Conservation (phyloP, 306 rosid genomes). For the Aeschynomene evenia region DNA sequence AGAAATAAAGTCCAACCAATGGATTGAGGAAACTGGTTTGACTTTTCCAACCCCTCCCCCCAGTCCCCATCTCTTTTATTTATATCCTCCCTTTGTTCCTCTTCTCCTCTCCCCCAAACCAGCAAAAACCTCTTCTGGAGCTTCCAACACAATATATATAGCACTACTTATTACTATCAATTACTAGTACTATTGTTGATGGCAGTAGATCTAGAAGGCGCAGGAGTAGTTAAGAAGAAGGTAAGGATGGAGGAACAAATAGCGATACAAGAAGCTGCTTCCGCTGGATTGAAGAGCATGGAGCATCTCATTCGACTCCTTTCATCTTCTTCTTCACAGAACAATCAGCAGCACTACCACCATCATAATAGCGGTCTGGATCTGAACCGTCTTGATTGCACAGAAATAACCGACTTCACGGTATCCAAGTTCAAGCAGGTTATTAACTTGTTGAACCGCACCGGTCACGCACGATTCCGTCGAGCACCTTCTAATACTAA, state of each 20-base stretch:
- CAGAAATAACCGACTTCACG: slow-evolving; percentile 70
- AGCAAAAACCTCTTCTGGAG: background rate
- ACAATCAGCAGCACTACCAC: slow-evolving; percentile 12
- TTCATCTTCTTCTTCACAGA: slow-evolving; percentile 45
- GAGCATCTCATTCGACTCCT: slow-evolving; percentile 56
- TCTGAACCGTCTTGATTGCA: slow-evolving; percentile 43
- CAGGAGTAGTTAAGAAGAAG: background rate
- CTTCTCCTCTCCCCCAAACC: background rate
- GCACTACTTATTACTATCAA: too few relatives aligned
- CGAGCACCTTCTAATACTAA: too few relatives aligned
- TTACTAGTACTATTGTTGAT: background rate
- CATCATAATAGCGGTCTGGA: background rate
- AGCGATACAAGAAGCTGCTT: slow-evolving; percentile 69
- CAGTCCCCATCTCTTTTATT: slow-evolving; percentile 38
- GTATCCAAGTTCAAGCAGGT: slow-evolving; percentile 73
- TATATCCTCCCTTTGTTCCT: slow-evolving; percentile 26
- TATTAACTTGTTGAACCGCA: slow-evolving; percentile 67
- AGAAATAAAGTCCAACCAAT: slow-evolving; percentile 44
- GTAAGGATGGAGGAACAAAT: slow-evolving; percentile 45
- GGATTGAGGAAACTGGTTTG: slow-evolving; percentile 50
- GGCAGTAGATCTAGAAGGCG: slow-evolving; percentile 49
- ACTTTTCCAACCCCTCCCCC: slow-evolving; percentile 34
- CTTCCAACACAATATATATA: too few relatives aligned
- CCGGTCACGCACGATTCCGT: slow-evolving; percentile 93
- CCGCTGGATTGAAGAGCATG: slow-evolving; percentile 76